A percentile compares a stretch with the other conserved stretches of the same genome.
phyloP scores from a whole-genome alignment of 306 rosid genomes.

The Castanea sativa region DNA sequence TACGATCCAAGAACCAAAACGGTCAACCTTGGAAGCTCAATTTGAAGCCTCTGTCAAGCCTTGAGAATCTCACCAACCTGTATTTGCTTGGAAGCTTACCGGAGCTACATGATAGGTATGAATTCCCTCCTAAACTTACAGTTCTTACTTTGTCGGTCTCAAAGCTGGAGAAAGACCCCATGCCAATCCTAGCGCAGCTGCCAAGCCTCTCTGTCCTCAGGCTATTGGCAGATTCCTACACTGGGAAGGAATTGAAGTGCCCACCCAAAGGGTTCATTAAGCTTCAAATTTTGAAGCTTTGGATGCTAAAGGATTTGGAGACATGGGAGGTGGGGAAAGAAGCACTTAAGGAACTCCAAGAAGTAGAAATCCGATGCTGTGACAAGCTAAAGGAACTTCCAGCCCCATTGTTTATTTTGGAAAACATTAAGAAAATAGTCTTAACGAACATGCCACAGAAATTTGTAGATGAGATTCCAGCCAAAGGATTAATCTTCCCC shows the following conservation, averaged over 20 bases:
- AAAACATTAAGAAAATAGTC: neutral
- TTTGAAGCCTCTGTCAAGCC: neutral
- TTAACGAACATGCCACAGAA: neutral
- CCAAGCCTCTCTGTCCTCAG: neutral
- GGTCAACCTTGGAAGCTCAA: neutral
- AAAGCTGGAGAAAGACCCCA: neutral
- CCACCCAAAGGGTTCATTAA: neutral
- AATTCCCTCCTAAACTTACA: neutral
- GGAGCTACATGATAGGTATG: neutral
- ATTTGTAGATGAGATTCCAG: neutral
- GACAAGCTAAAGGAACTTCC: neutral
- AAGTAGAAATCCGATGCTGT: neutral
- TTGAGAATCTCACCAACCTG: neutral
- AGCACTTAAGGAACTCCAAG: neutral
- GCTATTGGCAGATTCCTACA: neutral
- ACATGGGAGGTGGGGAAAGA: neutral
- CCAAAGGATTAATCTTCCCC: neutral
- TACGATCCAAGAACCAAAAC: neutral
- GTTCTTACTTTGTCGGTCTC: neutral
- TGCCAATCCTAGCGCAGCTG: neutral
- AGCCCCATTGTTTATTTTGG: neutral
- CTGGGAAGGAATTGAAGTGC: neutral
- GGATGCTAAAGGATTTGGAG: neutral
- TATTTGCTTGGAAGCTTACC: neutral
- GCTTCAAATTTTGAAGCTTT: neutral